These are phyloP conservation scores for Mallotus japonicus DNA, from an alignment of 441 rosid species.

Conservation along the genomic window DNA sequence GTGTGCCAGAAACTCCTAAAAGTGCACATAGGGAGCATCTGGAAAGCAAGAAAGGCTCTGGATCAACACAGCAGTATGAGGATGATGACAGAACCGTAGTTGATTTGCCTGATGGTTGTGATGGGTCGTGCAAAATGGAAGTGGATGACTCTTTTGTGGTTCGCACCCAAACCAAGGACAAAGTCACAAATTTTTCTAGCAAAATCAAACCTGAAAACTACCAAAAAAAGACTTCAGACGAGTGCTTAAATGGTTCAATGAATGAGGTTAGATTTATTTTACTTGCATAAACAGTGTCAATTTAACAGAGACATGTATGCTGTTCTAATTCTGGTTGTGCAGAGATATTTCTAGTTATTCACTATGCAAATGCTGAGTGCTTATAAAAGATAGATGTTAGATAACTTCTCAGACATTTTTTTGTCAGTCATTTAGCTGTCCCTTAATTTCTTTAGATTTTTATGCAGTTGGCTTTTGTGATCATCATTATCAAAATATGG, in stretches of 20 bases:
- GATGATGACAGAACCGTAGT: constrained; percentile 6
- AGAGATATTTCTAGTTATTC: not conserved
- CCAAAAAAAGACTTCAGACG: constrained; percentile 19
- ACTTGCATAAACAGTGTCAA: not conserved
- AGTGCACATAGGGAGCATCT: constrained; percentile 7
- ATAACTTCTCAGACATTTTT: not conserved
- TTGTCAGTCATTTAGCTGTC: not conserved
- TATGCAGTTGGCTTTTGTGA: not conserved
- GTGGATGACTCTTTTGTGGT: constrained; percentile 16
- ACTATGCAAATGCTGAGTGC: not conserved
- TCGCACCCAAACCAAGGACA: constrained; percentile 11
- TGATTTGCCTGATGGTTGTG: constrained; percentile 18
- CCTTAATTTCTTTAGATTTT: not conserved
- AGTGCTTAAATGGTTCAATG: constrained; percentile 15
- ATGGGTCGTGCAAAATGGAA: constrained; percentile 18
- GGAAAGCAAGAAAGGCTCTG: constrained; percentile 15
- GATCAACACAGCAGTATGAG: constrained; percentile 21
- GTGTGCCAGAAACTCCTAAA: constrained; percentile 18
- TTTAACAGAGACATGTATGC: not conserved
- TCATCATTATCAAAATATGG: not conserved
- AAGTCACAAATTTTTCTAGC: constrained; percentile 7
- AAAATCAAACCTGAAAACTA: constrained; percentile 14
- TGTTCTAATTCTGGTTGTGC: not conserved
- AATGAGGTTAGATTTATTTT: constrained; percentile 22
- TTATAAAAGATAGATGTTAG: not conserved